Evolutionary conservation across 2,329 filamentous ascomycete genomes (phyloP).

Genomic region (Penicillium sp.): DNA sequence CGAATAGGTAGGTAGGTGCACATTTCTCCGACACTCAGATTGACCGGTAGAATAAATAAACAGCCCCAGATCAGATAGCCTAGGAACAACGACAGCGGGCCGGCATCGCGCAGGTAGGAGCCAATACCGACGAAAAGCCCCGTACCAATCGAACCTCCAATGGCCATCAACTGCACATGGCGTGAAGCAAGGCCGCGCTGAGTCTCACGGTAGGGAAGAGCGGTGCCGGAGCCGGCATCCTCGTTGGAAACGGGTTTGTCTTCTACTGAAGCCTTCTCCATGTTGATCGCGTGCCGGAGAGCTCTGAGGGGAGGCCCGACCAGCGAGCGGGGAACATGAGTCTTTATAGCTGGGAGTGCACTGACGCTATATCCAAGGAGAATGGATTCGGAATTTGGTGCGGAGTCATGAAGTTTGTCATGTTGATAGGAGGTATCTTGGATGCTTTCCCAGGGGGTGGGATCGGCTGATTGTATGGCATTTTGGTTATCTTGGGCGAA

Average conservation of each 20-base stretch:
- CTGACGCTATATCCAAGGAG: slow-evolving; percentile 7
- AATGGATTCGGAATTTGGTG: slow-evolving; percentile 7
- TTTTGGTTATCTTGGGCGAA: neutral
- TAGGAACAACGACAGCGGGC: slow-evolving; percentile 40
- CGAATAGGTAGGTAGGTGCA: slow-evolving; percentile 44
- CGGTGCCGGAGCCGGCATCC: slow-evolving; percentile 19
- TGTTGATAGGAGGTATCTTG: slow-evolving; percentile 12
- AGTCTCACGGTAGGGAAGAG: slow-evolving; percentile 23
- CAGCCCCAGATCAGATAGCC: slow-evolving; percentile 41
- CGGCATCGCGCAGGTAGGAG: slow-evolving; percentile 35
- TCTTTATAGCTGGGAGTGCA: slow-evolving; percentile 17
- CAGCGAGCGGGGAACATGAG: slow-evolving; percentile 10
- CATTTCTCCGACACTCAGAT: slow-evolving; percentile 37
- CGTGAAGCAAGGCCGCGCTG: slow-evolving; percentile 43
- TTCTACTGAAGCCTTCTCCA: slow-evolving; percentile 27
- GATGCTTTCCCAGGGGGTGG: too few species aligned
- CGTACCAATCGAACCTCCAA: slow-evolving; percentile 44
- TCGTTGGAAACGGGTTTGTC: slow-evolving; percentile 14
- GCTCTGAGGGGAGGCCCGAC: neutral
- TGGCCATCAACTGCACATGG: slow-evolving; percentile 48
- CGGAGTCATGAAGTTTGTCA: slow-evolving; percentile 10
- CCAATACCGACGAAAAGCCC: slow-evolving; percentile 44
- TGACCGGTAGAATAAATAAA: slow-evolving; percentile 38
- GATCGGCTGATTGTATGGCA: slow-evolving; percentile 5
- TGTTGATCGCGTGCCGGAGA: slow-evolving; percentile 8